Percentiles rank a stretch among this genome's conserved stretches.
These are phyloP conservation scores for Syzygium grande DNA, from an alignment of 345 rosid genomes.

Conservation along the genomic window DNA sequence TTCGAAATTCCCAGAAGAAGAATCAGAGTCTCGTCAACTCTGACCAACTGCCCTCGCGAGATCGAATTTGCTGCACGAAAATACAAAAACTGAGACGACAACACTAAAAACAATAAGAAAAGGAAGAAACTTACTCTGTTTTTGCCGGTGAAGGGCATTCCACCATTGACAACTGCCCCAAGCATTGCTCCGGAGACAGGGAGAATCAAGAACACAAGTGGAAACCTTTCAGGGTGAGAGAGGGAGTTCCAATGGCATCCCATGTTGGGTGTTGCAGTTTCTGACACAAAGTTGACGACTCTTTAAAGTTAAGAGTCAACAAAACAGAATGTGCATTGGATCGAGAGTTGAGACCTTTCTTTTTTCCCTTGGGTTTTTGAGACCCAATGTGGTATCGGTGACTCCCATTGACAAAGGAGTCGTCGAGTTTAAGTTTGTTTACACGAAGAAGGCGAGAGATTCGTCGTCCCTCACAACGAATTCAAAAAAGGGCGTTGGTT, in stretches of 20 bases:
- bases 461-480: background rate
- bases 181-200: background rate
- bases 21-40: constrained; percentile 39
- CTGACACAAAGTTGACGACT: background rate
- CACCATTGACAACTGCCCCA: background rate
- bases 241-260: background rate
- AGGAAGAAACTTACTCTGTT: constrained; percentile 1
- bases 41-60: constrained; percentile 22
- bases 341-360: background rate
- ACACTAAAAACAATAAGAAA: constrained; percentile 8
- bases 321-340: background rate
- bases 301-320: background rate
- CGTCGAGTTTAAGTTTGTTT: background rate
- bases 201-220: background rate
- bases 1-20: constrained; percentile 20
- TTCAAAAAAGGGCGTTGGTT: background rate
- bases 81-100: constrained; percentile 8
- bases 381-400: background rate
- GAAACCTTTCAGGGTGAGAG: background rate
- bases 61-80: constrained; percentile 20
- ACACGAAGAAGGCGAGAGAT: background rate
- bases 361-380: background rate
- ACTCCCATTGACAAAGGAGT: background rate
- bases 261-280: background rate
- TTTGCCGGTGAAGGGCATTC: background rate